These are phyloP conservation scores for Chaetomidium leptoderma DNA, from an alignment of 495 filamentous ascomycete species.

Conservation along the genomic window DNA sequence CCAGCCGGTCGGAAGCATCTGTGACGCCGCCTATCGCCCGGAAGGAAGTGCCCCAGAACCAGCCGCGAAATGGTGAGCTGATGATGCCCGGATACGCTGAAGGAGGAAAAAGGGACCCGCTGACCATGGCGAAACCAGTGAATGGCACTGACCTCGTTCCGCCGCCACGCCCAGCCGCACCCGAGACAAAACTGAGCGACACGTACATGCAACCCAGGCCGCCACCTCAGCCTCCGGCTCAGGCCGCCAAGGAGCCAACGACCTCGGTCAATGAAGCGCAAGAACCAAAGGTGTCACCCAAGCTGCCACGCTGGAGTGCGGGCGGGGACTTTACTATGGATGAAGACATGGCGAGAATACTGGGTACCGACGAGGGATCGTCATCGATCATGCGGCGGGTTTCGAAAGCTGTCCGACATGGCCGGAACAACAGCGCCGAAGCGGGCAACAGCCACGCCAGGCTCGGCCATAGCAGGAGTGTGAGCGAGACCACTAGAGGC, in stretches of 20 bases:
- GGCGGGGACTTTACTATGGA: constrained; percentile 83
- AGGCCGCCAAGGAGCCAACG: constrained; percentile 54
- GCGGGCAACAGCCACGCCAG: constrained; percentile 42
- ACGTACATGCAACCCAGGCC: constrained; percentile 61
- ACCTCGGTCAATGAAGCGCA: constrained; percentile 41
- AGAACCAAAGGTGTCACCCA: constrained; percentile 63
- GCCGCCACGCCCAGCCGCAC: constrained; percentile 27
- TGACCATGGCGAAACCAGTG: constrained; percentile 17
- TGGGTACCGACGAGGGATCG: constrained; percentile 63
- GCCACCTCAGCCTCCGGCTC: constrained; percentile 55
- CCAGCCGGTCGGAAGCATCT: constrained; percentile 24
- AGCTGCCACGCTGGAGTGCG: constrained; percentile 65
- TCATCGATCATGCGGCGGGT: constrained; percentile 79
- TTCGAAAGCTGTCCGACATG: constrained; percentile 89
- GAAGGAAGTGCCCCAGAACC: constrained; percentile 44
- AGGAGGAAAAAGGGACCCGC: background rate
- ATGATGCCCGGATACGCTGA: background rate
- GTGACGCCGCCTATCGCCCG: constrained; percentile 41
- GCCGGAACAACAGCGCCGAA: constrained; percentile 73
- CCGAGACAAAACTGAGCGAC: constrained; percentile 48
- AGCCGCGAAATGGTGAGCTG: constrained; percentile 38
- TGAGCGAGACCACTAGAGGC: constrained; percentile 55
- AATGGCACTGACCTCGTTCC: constrained; percentile 38
- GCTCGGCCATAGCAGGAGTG: constrained; percentile 48
- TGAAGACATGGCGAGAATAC: constrained; percentile 80